These are phyloP conservation scores for Coleophoma crateriformis DNA, from an alignment of 2,329 filamentous ascomycete genomes.

Conservation along the genomic window DNA sequence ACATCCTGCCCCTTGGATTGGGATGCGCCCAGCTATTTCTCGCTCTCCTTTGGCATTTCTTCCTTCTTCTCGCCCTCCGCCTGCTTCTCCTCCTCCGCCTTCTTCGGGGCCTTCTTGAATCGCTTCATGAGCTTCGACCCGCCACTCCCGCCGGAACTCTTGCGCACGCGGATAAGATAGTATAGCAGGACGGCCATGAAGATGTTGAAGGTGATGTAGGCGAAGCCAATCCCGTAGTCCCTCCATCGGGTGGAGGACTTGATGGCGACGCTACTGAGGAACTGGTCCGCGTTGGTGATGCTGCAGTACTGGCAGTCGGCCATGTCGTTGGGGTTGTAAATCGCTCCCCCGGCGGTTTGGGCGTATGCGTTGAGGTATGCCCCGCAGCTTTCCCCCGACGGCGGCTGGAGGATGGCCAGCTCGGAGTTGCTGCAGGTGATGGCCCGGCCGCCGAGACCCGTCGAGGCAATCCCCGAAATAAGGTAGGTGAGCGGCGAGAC, in stretches of 20 bases:
- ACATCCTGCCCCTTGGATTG: too few species aligned
- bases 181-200: constrained; percentile 46
- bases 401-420: constrained; percentile 58
- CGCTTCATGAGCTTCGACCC: not conserved
- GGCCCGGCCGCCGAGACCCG: constrained; percentile 60
- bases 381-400: constrained; percentile 47
- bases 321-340: constrained; percentile 44
- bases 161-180: constrained; percentile 37
- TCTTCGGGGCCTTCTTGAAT: not conserved
- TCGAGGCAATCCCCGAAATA: constrained; percentile 64
- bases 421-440: constrained; percentile 68
- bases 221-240: constrained; percentile 60
- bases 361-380: constrained; percentile 53
- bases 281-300: constrained; percentile 45
- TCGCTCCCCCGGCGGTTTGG: constrained; percentile 39
- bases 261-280: constrained; percentile 42
- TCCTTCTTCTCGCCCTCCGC: too few species aligned
- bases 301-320: constrained; percentile 54
- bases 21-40: too few species aligned
- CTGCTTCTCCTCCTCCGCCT: not conserved
- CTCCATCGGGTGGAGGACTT: constrained; percentile 58
- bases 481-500: constrained; percentile 64
- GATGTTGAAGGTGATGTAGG: constrained; percentile 51
- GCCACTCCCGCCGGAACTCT: not conserved
- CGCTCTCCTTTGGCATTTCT: too few species aligned